phyloP scores from a whole-genome alignment of 768 basidiomycete genomes.

The Neoboletus subvelutipes region DNA sequence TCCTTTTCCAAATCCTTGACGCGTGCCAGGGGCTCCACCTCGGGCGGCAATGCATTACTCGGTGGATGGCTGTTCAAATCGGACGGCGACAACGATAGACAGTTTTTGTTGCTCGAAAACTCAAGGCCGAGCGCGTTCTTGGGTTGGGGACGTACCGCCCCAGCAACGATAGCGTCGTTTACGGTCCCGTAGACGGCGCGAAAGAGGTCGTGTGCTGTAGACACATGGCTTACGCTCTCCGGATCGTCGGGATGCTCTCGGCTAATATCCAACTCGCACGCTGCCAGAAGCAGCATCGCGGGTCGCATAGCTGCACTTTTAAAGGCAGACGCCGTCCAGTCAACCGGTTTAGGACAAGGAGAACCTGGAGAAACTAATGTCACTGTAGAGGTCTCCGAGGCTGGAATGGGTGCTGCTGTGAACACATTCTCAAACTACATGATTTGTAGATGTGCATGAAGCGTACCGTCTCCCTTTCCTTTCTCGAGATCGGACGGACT shows the following conservation, averaged over 20 bases:
- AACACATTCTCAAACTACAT: conserved; percentile 17
- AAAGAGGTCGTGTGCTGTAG: conserved; percentile 30
- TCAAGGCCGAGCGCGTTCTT: conserved; percentile 29
- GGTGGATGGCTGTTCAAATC: background rate
- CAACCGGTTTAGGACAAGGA: conserved; percentile 6
- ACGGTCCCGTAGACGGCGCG: conserved; percentile 30
- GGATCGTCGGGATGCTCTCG: conserved; percentile 24
- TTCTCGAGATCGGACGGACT: conserved; percentile 13
- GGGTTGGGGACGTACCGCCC: conserved; percentile 10
- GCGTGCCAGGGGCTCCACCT: conserved; percentile 8
- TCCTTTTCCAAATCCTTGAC: conserved; percentile 28
- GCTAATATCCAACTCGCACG: conserved; percentile 34
- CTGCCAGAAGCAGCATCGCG: conserved; percentile 31
- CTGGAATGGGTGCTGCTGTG: conserved; percentile 9
- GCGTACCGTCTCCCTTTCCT: conserved; percentile 28
- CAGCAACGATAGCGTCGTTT: conserved; percentile 20
- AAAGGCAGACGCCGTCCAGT: conserved; percentile 10
- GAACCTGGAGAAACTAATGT: conserved; percentile 9
- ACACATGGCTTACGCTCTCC: conserved; percentile 21
- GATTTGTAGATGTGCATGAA: conserved; percentile 7
- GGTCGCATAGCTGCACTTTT: conserved; percentile 25
- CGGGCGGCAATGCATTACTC: background rate
- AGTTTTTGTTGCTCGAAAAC: conserved; percentile 15
- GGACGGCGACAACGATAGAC: background rate
- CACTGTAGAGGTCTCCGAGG: conserved; percentile 8